Base-by-base conservation (phyloP, 495 filamentous ascomycete genomes). In the Ramalina intermedia region DNA sequence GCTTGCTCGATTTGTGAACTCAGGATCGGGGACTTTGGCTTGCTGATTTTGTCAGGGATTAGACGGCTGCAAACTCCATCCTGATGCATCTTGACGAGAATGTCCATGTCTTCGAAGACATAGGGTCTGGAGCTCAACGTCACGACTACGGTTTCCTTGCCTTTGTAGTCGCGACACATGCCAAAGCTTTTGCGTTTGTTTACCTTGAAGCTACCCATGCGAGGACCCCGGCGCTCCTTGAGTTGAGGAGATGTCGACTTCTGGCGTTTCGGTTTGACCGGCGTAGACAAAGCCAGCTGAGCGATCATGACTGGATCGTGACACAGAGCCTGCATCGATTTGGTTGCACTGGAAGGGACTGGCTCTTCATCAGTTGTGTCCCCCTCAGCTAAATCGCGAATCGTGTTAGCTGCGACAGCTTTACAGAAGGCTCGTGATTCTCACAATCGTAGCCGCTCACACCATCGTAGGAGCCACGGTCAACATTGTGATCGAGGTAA, bases 361-460 rank as follows among this genome's bases (percentile, higher is more conserved):
- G 80, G 67, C 47, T 88, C 85, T 67, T 90, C 85, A 57, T 90
- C 85, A 55, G 85, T 90, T 36, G 85, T 89, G 54, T 87, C 85
- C 47, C 85, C 84, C 66, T 89, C 85, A 61, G 82, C 84, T 89
- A 66, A 27, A 57, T 55, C 20, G 41, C 41, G 16, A 47, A 14
- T 36, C 36, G 62, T 39, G 61, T 87, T 75, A 87, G 83, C 65
- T 75, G 55, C 37, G 50, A 29, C 54, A 46, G 46, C 47, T 55
- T 53, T 58, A 53, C 63, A 61, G 66, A 26, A 49, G n/a, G 12
- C 29, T 35, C 16, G 41, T 33, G 48, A 47, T 51, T 77, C 77
- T 68, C 61, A 89, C 85, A 80, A 66, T 88, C 84, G 64, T 88
- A 89, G 48, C 83, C 85, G 64, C 85, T 87, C 23, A 78, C 79